These are phyloP conservation scores for Cicer arietinum DNA, from an alignment of 306 rosid genomes.

Conservation along the genomic window DNA sequence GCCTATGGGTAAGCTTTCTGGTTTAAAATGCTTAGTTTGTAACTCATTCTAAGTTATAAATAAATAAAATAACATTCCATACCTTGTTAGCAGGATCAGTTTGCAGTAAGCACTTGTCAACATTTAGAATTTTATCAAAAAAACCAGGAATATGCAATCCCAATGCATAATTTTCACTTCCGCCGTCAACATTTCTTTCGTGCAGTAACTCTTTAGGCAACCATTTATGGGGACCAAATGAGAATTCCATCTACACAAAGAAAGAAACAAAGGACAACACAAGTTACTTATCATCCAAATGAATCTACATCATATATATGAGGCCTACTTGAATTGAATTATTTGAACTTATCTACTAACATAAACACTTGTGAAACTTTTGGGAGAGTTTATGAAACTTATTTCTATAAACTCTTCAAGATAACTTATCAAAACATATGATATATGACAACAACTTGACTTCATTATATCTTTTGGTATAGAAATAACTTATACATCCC, in stretches of 20 bases:
- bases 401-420: no score
- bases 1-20: neutral
- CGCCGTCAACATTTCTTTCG: conserved; percentile 54
- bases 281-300: neutral
- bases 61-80: conserved; percentile 8
- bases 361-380: no score
- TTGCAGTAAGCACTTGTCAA: conserved; percentile 84
- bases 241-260: conserved; percentile 87
- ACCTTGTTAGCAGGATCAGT: conserved; percentile 82
- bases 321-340: no score
- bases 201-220: conserved; percentile 62
- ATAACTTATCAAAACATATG: no score
- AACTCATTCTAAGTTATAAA: neutral
- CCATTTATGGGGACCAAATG: conserved; percentile 86
- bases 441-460: no score
- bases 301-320: neutral
- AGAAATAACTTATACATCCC: no score
- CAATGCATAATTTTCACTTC: conserved; percentile 59
- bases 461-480: no score
- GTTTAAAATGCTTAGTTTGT: neutral
- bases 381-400: no score
- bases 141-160: conserved; percentile 90
- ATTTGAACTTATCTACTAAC: no score
- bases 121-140: conserved; percentile 77
- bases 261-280: neutral